Evolutionary conservation across 108 stramenopile genomes (phyloP), one percentile per base, ranked within the genome.

Genomic region (Nannochloropsis gaditana): DNA sequence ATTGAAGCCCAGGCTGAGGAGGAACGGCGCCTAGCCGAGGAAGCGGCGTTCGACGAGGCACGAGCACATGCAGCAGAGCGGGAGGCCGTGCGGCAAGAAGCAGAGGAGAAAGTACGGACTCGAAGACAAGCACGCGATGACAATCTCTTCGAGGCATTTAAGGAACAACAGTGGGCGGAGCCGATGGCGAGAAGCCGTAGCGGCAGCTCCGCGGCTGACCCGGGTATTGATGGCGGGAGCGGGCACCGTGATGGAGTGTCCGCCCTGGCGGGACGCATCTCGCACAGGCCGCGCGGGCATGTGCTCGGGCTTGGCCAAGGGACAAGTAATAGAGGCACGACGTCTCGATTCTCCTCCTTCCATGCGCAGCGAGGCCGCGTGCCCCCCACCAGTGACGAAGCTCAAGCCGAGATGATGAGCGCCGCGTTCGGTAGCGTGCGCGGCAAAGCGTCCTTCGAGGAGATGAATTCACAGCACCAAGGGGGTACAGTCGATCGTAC

Each of bases 1-100:
- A 73, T 73, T n/a, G 59, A 73, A 73, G 59, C 59, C 19, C 59
- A 73, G n/a, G 59, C 59, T n/a, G 59, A 73, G 59, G 59, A 73
- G 3, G 59, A 73, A 6, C 59, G 59, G 15, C 59, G 59, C 19
- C n/a, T 73, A n/a, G 4, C 59, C n/a, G 59, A 73, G 8, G 59
- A 73, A 4, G 59, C 59, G 59, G 59, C 59, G 8, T 73, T 73
- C 15, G 59, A 73, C 8, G 59, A 73, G n/a, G 59, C 59, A 15
- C 59, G 59, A n/a, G 59, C 59, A n/a, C 59, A 73, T n/a, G 59
- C 59, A n/a, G 59, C 59, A n/a, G 59, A 73, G 59, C 59, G 59
- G n/a, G 59, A 73, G 59, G 59, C 59, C 19, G 59, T 73, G 59
- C 59, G 59, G n/a, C 59, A 73, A 73, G 59, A 73, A 8, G 59